Evolutionary conservation across 2,329 filamentous ascomycete species (phyloP).

Genomic region (Diaporthe vexans): DNA sequence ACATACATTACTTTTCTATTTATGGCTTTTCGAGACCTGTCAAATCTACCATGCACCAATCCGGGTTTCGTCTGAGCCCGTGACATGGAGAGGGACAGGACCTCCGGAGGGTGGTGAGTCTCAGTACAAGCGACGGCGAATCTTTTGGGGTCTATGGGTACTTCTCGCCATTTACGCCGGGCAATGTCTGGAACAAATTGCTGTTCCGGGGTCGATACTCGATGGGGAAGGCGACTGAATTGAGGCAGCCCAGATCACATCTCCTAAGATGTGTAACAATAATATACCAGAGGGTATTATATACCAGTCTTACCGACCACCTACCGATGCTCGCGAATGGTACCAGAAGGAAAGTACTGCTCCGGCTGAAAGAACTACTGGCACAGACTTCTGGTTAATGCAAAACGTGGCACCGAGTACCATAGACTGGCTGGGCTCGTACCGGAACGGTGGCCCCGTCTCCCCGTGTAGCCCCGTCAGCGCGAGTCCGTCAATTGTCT

Average conservation of each 20-base stretch:
- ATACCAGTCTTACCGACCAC: background rate
- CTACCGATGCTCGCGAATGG: background rate
- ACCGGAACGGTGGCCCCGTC: background rate
- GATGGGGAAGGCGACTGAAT: background rate
- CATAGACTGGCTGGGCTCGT: background rate
- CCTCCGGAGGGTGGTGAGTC: background rate
- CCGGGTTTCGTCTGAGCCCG: background rate
- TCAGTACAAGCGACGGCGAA: background rate
- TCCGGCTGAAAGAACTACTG: background rate
- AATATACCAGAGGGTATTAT: conserved; percentile 3
- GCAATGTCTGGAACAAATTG: background rate
- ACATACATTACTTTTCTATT: conserved; percentile 4
- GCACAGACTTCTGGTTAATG: background rate
- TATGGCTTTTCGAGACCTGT: background rate
- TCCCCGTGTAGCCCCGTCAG: background rate
- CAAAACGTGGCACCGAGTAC: background rate
- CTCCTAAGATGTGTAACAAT: background rate
- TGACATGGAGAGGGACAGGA: background rate
- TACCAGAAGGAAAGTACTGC: background rate
- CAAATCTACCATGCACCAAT: background rate
- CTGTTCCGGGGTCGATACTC: background rate
- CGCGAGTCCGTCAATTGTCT: conserved; percentile 2
- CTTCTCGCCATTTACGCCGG: background rate
- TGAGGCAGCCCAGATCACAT: background rate
- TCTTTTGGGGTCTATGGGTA: background rate